A percentile compares a stretch with the other conserved stretches of the same genome.
These are phyloP conservation scores for Lotus japonicus DNA, from an alignment of 306 rosid genomes.

Conservation along the genomic window DNA sequence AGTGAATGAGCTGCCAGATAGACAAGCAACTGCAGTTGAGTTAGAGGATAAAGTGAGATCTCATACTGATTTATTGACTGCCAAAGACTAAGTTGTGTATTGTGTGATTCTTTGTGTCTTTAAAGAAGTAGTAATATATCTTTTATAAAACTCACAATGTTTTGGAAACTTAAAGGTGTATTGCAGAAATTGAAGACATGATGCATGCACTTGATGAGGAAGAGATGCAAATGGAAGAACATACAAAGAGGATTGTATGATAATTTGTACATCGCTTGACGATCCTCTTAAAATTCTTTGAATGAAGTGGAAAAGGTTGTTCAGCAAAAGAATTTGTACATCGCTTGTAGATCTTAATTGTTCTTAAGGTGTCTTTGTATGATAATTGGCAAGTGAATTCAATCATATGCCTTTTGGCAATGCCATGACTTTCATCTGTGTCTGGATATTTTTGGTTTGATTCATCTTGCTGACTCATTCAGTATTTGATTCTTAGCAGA, in stretches of 20 bases:
- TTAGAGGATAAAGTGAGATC: slow-evolving; percentile 60
- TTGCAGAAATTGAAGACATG: slow-evolving; percentile 78
- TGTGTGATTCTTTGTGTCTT: slow-evolving; percentile 8
- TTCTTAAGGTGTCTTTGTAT: no score
- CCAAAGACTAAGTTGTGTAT: no score
- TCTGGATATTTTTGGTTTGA: no score
- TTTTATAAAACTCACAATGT: slow-evolving; percentile 1
- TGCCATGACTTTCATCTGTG: no score
- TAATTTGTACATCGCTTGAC: no score
- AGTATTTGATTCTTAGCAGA: no score
- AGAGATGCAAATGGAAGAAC: slow-evolving; percentile 81
- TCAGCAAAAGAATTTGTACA: slow-evolving; percentile 63
- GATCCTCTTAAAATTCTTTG: no score
- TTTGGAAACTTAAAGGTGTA: slow-evolving; percentile 24
- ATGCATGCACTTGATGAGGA: slow-evolving; percentile 97
- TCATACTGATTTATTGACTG: slow-evolving; percentile 49
- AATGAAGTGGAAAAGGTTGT: slow-evolving; percentile 64
- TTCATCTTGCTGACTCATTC: no score
- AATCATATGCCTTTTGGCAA: no score
- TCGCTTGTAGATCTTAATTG: no score
- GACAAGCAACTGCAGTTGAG: slow-evolving; percentile 41
- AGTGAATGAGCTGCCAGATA: slow-evolving; percentile 50
- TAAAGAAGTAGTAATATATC: background rate
- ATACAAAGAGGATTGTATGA: slow-evolving; percentile 47
- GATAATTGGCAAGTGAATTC: no score